Evolutionary conservation across 108 stramenopile species (phyloP), one percentile per base, ranked within the genome.

Genomic region (Skeletonema menzelii): DNA sequence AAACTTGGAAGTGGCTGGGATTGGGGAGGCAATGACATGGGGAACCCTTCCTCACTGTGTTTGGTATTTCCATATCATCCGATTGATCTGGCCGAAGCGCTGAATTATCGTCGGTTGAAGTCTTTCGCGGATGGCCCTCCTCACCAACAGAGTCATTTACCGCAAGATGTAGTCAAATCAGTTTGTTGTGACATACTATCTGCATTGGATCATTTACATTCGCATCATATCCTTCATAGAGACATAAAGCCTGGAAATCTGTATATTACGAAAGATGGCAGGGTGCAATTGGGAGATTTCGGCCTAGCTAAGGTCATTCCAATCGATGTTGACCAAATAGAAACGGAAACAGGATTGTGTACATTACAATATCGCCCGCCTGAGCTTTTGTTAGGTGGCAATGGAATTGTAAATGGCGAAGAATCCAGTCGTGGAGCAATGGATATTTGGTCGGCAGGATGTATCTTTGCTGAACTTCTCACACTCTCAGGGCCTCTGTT

Each of bases 171-270:
- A n/a, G 67, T 94, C 27, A 71, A 76, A 58, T 47, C 79, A 19
- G 73, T 91, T 61, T 63, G 84, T n/a, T 31, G 73, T 38, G 90
- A 93, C 62, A 72, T 90, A 24, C 49, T 92, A 6, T 65, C 88
- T 15, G 97, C 91, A 6, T 65, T 98, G 59, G 71, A 85, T 27
- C 96, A 97, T 84, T 94, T 93, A 65, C 98, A 99, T 82, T 70
- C 56, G 11, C 82, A 87, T 69, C 87, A 88, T 63, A 81, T 99
- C 20, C 76, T 99, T 26, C 99, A 99, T 82, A 73, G 96, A 27
- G 98, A 99, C 76, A 57, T 99, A 17, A 99, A 97, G 69, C 97
- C 97, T 1, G 93, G 95, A 17, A 97, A 97, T 72, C 63, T 93
- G 17, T 72, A 93, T 59, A 80, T 95, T 12, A 65, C 73, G 5